Percentiles rank a stretch among this genome's conserved stretches.
phyloP scores from a whole-genome alignment of 495 filamentous ascomycete species.

The Trichoderma reesei region DNA sequence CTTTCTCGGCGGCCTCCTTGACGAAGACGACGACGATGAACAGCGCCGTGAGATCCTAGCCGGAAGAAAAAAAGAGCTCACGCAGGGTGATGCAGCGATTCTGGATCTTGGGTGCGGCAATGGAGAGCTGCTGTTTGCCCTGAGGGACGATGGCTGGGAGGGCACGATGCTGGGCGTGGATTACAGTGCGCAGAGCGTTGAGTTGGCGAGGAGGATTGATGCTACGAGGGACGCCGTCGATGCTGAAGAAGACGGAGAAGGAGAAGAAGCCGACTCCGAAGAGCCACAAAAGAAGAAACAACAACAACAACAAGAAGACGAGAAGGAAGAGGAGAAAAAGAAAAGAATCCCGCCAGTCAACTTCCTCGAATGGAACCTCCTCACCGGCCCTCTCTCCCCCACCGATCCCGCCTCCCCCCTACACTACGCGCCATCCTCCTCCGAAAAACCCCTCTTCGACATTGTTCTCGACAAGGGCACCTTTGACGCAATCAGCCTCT shows the following conservation, averaged over 20 bases:
- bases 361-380: constrained; percentile 72
- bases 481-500: constrained; percentile 83
- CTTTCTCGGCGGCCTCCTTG: constrained; percentile 36
- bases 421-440: constrained; percentile 2
- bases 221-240: constrained; percentile 21
- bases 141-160: constrained; percentile 47
- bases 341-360: constrained; percentile 27
- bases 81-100: constrained; percentile 29
- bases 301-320: background rate
- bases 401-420: constrained; percentile 26
- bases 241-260: constrained; percentile 13
- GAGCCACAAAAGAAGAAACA: no score
- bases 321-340: constrained; percentile 8
- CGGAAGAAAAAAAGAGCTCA: no score
- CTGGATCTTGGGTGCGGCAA: constrained; percentile 84
- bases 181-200: constrained; percentile 65
- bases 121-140: constrained; percentile 71
- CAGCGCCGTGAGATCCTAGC: no score
- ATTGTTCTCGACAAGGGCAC: constrained; percentile 93
- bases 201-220: constrained; percentile 51
- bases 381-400: constrained; percentile 35
- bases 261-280: background rate
- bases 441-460: constrained; percentile 56
- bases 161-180: constrained; percentile 77
- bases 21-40: constrained; percentile 21